Conservation (phyloP, 2,329 filamentous ascomycete species). For the Dendryphion nanum region DNA sequence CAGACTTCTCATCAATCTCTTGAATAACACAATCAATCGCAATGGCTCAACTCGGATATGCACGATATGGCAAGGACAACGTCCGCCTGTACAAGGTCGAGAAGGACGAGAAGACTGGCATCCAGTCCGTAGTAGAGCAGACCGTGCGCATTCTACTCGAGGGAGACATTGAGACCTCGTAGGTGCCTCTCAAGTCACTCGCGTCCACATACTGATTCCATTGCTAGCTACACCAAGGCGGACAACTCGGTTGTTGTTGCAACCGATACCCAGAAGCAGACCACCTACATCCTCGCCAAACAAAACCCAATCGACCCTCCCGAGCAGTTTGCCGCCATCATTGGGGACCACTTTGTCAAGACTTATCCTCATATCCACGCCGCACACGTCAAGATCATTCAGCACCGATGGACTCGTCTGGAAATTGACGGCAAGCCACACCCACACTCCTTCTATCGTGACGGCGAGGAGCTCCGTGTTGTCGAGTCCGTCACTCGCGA, state of each 20-base stretch:
- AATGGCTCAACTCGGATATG: slow-evolving; percentile 53
- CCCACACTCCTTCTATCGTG: slow-evolving; percentile 90
- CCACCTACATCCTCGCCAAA: slow-evolving; percentile 83
- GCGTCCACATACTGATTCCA: slow-evolving; percentile 12
- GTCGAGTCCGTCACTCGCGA: slow-evolving; percentile 71
- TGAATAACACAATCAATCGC: slow-evolving; percentile 10
- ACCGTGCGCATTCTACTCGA: slow-evolving; percentile 90
- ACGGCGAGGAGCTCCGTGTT: slow-evolving; percentile 82
- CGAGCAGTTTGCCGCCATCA: slow-evolving; percentile 82
- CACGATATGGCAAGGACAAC: slow-evolving; percentile 93
- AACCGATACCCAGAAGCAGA: slow-evolving; percentile 98
- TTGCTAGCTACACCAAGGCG: slow-evolving; percentile 76
- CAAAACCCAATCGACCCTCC: slow-evolving; percentile 88
- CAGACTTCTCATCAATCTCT: too few species aligned
- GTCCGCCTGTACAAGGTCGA: slow-evolving; percentile 96
- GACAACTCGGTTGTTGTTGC: slow-evolving; percentile 96
- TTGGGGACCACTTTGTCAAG: slow-evolving; percentile 85
- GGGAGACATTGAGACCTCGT: slow-evolving; percentile 85
- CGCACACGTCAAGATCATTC: slow-evolving; percentile 77
- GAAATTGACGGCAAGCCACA: slow-evolving; percentile 83
- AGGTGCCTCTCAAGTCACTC: slow-evolving; percentile 31
- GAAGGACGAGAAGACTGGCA: slow-evolving; percentile 70
- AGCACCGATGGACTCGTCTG: slow-evolving; percentile 92
- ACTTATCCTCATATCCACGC: slow-evolving; percentile 84
- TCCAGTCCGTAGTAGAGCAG: slow-evolving; percentile 90